Evolutionary conservation across 2,329 filamentous ascomycete genomes (phyloP).

Genomic region (Penicillium brevicompactum): DNA sequence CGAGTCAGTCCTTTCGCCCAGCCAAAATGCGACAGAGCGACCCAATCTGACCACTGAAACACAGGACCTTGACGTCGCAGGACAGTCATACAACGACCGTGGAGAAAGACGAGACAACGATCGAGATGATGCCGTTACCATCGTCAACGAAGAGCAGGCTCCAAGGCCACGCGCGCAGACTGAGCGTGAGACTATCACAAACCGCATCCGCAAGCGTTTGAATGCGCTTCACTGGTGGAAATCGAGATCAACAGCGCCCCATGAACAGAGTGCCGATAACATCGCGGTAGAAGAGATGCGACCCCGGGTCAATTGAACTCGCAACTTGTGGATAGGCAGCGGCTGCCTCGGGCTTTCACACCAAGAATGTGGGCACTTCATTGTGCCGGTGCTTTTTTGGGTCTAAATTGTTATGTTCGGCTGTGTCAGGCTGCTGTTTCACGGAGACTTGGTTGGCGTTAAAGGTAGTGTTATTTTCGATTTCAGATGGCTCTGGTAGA

Average conservation of each 20-base stretch:
- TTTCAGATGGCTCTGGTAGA: constrained; percentile 33
- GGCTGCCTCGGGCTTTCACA: constrained; percentile 28
- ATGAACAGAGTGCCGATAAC: constrained; percentile 9
- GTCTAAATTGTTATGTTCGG: constrained; percentile 22
- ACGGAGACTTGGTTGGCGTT: constrained; percentile 18
- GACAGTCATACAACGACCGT: constrained; percentile 31
- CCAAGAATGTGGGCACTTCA: constrained; percentile 48
- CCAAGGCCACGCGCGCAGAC: constrained; percentile 30
- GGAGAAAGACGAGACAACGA: constrained; percentile 32
- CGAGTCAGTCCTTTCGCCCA: constrained; percentile 35
- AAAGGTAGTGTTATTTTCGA: constrained; percentile 24
- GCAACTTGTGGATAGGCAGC: background rate
- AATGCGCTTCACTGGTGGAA: constrained; percentile 17
- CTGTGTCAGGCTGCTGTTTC: constrained; percentile 15
- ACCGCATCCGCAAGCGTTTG: constrained; percentile 22
- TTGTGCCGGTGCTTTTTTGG: constrained; percentile 42
- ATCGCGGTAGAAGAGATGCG: constrained; percentile 1
- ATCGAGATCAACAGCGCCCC: background rate
- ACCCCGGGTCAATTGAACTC: background rate
- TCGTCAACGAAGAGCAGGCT: constrained; percentile 31
- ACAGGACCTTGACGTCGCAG: constrained; percentile 37
- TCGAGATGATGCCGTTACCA: constrained; percentile 28
- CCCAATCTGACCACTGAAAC: constrained; percentile 30
- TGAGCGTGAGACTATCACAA: constrained; percentile 30
- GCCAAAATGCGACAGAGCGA: constrained; percentile 16